phyloP scores from a whole-genome alignment of 148 eudicot species.

The Diospyros lotus region DNA sequence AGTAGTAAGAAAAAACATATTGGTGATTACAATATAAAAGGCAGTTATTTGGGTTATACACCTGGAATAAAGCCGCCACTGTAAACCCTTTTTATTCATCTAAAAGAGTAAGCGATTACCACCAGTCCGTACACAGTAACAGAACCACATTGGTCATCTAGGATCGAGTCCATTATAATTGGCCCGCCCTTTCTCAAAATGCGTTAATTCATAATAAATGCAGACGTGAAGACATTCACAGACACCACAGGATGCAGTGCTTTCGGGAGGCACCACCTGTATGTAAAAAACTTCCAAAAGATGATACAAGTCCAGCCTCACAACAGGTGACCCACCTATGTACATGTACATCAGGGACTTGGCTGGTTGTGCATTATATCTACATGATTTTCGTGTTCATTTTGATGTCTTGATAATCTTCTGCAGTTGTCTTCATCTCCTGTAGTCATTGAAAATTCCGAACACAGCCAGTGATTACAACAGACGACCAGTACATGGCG shows the following conservation, averaged over 20 bases:
- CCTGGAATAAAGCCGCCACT: too few species aligned
- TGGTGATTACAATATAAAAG: too few species aligned
- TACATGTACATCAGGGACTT: neutral
- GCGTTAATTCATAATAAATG: neutral
- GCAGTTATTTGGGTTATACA: too few species aligned
- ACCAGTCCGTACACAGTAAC: too few species aligned
- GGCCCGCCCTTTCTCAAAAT: neutral
- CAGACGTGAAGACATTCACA: neutral
- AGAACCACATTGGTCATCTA: too few species aligned
- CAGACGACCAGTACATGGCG: slow-evolving; percentile 4
- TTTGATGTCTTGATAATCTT: neutral
- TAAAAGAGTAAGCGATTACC: too few species aligned
- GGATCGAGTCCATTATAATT: neutral
- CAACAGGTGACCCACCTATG: slow-evolving; percentile 4
- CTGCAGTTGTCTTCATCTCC: slow-evolving; percentile 1
- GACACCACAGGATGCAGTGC: neutral
- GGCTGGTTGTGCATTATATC: neutral
- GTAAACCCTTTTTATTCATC: too few species aligned
- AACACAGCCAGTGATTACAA: neutral
- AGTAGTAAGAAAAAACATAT: too few species aligned
- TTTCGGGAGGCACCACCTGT: neutral
- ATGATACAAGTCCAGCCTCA: neutral
- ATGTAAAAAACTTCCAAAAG: neutral
- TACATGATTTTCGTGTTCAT: neutral
- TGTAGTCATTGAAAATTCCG: neutral